Conservation (phyloP, 257 asterid species). For the Lycium barbarum region DNA sequence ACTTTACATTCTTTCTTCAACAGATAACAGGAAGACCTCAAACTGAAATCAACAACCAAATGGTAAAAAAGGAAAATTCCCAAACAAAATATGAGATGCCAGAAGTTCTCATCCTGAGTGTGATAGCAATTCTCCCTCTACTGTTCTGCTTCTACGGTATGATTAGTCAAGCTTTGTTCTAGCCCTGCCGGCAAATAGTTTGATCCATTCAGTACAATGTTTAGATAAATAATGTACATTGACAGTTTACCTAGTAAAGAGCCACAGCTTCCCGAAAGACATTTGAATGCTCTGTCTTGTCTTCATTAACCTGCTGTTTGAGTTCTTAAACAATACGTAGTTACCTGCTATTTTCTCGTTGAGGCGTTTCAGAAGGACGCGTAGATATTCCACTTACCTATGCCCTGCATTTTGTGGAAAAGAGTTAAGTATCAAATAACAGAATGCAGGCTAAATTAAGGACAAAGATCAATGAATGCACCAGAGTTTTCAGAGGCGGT, state of each 20-base stretch:
- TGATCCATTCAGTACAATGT: neutral
- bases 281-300: neutral
- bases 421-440: neutral
- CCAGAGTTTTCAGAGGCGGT: slow-evolving; percentile 39
- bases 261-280: neutral
- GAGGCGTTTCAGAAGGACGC: slow-evolving; percentile 44
- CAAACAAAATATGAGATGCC: neutral
- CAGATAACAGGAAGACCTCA: neutral
- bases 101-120: slow-evolving; percentile 47
- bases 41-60: neutral
- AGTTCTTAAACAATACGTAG: neutral
- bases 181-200: slow-evolving; percentile 48
- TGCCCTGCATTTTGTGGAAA: slow-evolving; percentile 49
- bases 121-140: slow-evolving; percentile 39
- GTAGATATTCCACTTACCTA: slow-evolving; percentile 44
- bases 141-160: slow-evolving; percentile 40
- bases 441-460: slow-evolving; percentile 20
- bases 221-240: neutral
- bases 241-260: neutral
- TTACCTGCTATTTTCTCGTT: slow-evolving; percentile 56
- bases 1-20: neutral
- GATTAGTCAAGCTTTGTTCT: slow-evolving; percentile 40
- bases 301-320: too few species aligned
- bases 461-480: slow-evolving; percentile 37
- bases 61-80: neutral